phyloP scores from a whole-genome alignment of 164 flowering plant genomes.

The Vitis rupestris region DNA sequence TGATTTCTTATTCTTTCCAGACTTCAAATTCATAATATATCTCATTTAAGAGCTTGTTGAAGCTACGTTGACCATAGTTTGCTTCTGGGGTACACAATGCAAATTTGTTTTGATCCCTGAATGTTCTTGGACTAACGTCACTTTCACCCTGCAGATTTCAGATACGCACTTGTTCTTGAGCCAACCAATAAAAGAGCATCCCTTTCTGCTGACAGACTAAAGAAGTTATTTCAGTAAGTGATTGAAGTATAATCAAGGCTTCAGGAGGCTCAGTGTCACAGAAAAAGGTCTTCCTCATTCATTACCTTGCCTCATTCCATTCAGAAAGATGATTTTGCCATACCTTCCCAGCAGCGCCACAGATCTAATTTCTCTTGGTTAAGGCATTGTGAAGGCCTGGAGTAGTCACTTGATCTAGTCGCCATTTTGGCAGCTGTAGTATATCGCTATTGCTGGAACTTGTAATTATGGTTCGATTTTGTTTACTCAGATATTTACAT shows the following conservation, averaged over 20 bases:
- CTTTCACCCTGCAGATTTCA: slow-evolving; percentile 64
- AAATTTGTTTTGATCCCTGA: not conserved
- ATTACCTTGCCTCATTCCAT: not conserved
- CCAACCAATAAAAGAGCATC: slow-evolving; percentile 91
- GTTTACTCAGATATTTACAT: not conserved
- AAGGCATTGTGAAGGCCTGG: not conserved
- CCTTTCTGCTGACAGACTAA: slow-evolving; percentile 61
- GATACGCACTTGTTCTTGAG: slow-evolving; percentile 83
- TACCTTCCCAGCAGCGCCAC: not conserved
- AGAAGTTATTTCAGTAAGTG: slow-evolving; percentile 56
- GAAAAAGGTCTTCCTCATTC: not conserved
- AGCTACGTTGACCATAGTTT: not conserved
- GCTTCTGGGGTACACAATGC: not conserved
- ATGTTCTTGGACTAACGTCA: not conserved
- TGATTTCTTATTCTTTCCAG: not conserved
- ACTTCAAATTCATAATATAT: too few species aligned
- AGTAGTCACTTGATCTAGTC: not conserved
- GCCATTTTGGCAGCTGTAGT: not conserved
- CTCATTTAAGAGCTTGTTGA: too few species aligned
- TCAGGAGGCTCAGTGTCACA: not conserved
- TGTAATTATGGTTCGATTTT: slow-evolving; percentile 10
- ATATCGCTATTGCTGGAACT: not conserved
- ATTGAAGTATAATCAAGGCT: slow-evolving; percentile 2
- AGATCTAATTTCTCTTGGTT: not conserved
- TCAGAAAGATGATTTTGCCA: slow-evolving; percentile 4